Conservation (phyloP, 805 yeast species). For the Candida vaughaniae region DNA sequence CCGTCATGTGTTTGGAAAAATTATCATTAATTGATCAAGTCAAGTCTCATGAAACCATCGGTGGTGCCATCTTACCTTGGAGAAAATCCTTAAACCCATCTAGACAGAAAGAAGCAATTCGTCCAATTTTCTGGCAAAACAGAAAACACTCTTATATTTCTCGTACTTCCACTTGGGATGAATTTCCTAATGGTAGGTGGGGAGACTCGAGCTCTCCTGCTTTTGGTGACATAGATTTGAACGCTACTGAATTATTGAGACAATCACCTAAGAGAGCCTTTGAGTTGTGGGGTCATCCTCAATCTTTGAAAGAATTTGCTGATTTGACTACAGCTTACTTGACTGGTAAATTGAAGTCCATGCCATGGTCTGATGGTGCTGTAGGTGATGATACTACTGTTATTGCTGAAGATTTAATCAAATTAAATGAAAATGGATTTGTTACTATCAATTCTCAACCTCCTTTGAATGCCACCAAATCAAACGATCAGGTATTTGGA, state of each 20-base stretch:
- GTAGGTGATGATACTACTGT: constrained; percentile 71
- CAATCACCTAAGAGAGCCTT: constrained; percentile 78
- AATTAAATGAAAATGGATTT: constrained; percentile 65
- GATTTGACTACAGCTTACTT: constrained; percentile 67
- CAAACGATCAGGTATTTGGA: constrained; percentile 72
- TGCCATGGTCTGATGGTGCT: constrained; percentile 97
- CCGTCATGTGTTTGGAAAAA: constrained; percentile 80
- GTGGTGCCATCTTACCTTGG: constrained; percentile 68
- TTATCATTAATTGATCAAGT: constrained; percentile 55
- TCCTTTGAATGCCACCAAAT: constrained; percentile 75
- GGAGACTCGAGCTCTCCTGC: constrained; percentile 98
- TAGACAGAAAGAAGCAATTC: constrained; percentile 75
- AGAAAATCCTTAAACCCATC: constrained; percentile 82
- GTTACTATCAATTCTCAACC: constrained; percentile 93
- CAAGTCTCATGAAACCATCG: constrained; percentile 38
- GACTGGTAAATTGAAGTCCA: constrained; percentile 63
- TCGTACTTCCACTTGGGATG: constrained; percentile 94
- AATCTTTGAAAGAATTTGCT: constrained; percentile 55
- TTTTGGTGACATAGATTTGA: constrained; percentile 83
- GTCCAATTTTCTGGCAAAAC: constrained; percentile 96
- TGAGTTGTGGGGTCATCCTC: constrained; percentile 88
- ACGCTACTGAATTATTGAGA: constrained; percentile 76
- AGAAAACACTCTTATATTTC: constrained; percentile 86
- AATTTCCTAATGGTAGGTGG: constrained; percentile 98
- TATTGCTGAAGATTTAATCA: constrained; percentile 57